Base-by-base conservation (phyloP, 305 asterid species). In the Solanum chacoense region DNA sequence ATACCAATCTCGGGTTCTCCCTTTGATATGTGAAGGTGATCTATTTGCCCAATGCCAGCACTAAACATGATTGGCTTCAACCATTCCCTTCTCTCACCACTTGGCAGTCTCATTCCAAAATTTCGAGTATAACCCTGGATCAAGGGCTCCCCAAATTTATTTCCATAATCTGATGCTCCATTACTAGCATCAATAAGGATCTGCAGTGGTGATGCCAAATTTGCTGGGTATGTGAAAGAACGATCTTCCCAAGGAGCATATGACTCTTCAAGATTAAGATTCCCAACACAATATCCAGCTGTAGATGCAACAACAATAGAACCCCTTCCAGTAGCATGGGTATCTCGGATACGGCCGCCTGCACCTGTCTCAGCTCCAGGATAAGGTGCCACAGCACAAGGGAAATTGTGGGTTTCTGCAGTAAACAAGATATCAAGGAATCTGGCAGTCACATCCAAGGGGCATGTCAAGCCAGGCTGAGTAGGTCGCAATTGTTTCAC, bases 361-460 rank as follows among this genome's bases (percentile, higher is more conserved):
- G 98, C 99, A 75, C 99, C 98, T 2, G 99, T 97, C 92, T 97
- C 99, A 3, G 99, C 99, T 84, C 99, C 99, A 42, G 99, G 99
- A 90, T 96, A 97, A n/a, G 98, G 99, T 32, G 99, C 99, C 88
- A 97, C 99, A 20, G 98, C 99, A 93, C 99, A 97, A 37, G 98
- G 99, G 90, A 97, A 97, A 90, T 97, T 97, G 90, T 96, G 99
- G 55, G 99, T 96, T 92, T 96, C 99, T 11, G 99, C 99, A 36
- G 99, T 96, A 91, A 96, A 96, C 87, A 97, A 89, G 90, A 96
- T 92, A 93, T 96, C 98, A 63, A 97, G 95, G 71, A 93, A 95
- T 87, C 91, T 90, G 76, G 90, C 85, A 88, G 91, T 91, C 89
- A 88, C 88, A 72, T 94, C 95, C 90, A 97, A 86, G 1, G 95